A percentile compares a stretch with the other conserved stretches of the same genome.
These are phyloP conservation scores for Penicillium sp. DNA, from an alignment of 2,329 filamentous ascomycete species.

Conservation along the genomic window DNA sequence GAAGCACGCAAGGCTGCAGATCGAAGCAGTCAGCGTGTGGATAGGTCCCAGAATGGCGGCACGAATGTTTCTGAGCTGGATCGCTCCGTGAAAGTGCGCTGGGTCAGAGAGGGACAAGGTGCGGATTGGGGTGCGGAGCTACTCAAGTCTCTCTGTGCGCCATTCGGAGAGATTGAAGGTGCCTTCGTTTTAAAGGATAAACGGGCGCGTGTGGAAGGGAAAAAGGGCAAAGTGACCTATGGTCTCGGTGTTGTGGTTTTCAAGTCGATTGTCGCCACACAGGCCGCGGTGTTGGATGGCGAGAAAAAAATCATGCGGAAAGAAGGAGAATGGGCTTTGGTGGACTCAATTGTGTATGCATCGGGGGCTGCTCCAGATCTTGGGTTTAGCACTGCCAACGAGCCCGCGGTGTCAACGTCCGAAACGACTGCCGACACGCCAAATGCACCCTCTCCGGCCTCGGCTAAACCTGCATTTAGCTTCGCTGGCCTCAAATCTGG, in stretches of 20 bases:
- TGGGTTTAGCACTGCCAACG: slow-evolving; percentile 6
- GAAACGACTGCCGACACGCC: not conserved
- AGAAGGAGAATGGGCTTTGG: slow-evolving; percentile 42
- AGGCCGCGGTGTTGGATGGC: slow-evolving; percentile 51
- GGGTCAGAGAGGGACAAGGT: slow-evolving; percentile 44
- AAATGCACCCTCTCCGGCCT: slow-evolving; percentile 1
- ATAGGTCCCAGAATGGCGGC: slow-evolving; percentile 33
- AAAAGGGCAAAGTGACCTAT: slow-evolving; percentile 47
- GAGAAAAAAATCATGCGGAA: slow-evolving; percentile 30
- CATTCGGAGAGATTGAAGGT: slow-evolving; percentile 54
- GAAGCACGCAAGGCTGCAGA: slow-evolving; percentile 37
- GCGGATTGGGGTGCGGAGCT: slow-evolving; percentile 44
- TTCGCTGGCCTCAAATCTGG: slow-evolving; percentile 31
- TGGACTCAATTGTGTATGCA: slow-evolving; percentile 53
- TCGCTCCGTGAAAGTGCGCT: slow-evolving; percentile 54
- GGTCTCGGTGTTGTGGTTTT: slow-evolving; percentile 53
- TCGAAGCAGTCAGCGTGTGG: slow-evolving; percentile 27
- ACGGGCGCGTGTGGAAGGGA: slow-evolving; percentile 45
- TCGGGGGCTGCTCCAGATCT: slow-evolving; percentile 49
- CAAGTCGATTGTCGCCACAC: slow-evolving; percentile 52
- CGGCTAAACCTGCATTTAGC: slow-evolving; percentile 27
- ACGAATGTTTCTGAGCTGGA: slow-evolving; percentile 49
- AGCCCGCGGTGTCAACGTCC: slow-evolving; percentile 7
- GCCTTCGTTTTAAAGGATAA: slow-evolving; percentile 53
- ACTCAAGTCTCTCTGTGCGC: slow-evolving; percentile 44